Conservation (phyloP, 331 rosid species). For the Malus hybrid region DNA sequence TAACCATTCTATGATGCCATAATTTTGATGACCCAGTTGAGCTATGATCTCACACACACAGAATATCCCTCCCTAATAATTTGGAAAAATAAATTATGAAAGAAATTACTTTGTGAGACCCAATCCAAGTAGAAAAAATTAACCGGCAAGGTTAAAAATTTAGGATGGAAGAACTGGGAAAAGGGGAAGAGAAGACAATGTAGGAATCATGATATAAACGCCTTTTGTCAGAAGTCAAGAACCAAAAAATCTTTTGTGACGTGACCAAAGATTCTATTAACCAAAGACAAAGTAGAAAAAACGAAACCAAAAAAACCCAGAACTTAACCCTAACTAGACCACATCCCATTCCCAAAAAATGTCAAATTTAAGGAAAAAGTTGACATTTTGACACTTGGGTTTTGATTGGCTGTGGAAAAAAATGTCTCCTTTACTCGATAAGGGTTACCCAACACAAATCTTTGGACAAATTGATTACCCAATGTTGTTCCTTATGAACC, state of each 20-base stretch:
- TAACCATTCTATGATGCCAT: constrained; percentile 25
- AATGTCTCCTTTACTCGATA: constrained; percentile 8
- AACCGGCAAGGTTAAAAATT: constrained; percentile 11
- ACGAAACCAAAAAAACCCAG: background rate
- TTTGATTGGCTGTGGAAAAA: constrained; percentile 4
- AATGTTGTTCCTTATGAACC: constrained; percentile 26
- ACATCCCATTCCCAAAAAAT: constrained; percentile 35
- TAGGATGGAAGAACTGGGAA: constrained; percentile 39
- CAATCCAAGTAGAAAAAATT: background rate
- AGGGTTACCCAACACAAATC: constrained; percentile 8
- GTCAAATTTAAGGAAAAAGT: constrained; percentile 10
- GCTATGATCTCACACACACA: background rate
- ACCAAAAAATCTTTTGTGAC: constrained; percentile 78
- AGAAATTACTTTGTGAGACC: background rate
- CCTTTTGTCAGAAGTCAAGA: constrained; percentile 69
- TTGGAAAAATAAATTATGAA: constrained; percentile 23
- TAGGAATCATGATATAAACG: constrained; percentile 56
- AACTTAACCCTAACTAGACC: constrained; percentile 60
- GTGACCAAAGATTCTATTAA: constrained; percentile 81
- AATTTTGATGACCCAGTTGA: constrained; percentile 22
- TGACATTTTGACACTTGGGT: constrained; percentile 14
- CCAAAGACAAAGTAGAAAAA: constrained; percentile 23
- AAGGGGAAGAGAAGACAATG: constrained; percentile 23
- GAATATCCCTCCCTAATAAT: constrained; percentile 13
- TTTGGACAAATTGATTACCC: constrained; percentile 14